Evolutionary conservation across 2,329 filamentous ascomycete species (phyloP).

Genomic region (Pestalotiopsis sp.): DNA sequence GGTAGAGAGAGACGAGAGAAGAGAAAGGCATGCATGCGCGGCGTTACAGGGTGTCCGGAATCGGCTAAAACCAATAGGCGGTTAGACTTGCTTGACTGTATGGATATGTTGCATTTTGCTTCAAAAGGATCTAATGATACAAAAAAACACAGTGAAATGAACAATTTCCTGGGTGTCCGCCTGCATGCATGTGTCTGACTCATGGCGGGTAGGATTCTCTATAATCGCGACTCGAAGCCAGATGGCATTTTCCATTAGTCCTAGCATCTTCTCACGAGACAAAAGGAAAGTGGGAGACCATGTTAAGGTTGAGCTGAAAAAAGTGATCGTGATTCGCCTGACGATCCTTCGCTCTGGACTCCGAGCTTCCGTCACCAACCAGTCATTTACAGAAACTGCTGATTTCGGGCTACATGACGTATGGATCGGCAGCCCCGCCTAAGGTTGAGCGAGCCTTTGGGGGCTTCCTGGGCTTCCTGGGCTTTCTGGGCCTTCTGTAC

Average conservation of each 20-base stretch:
- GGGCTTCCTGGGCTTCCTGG: too few species aligned
- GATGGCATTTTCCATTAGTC: too few species aligned
- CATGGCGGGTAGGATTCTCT: neutral
- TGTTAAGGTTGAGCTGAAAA: too few species aligned
- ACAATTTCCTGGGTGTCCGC: neutral
- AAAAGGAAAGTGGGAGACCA: too few species aligned
- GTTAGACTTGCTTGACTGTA: conserved; percentile 14
- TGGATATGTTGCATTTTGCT: conserved; percentile 11
- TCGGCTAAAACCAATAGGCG: conserved; percentile 13
- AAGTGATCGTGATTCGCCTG: neutral
- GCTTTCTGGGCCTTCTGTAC: too few species aligned
- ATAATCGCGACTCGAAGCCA: neutral
- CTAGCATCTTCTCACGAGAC: too few species aligned
- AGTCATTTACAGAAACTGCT: conserved; percentile 8
- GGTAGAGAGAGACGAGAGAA: neutral
- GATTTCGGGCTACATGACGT: conserved; percentile 4
- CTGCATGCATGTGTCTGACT: neutral
- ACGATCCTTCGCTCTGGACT: neutral
- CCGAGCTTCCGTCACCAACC: neutral
- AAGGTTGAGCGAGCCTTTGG: neutral
- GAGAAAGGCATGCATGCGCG: conserved; percentile 11
- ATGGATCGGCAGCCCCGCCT: conserved; percentile 7
- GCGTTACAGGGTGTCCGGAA: conserved; percentile 14
- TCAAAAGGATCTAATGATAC: neutral
- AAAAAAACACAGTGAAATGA: neutral